These are phyloP conservation scores for Leptographium procerum DNA, from an alignment of 2,329 filamentous ascomycete species.

Conservation along the genomic window DNA sequence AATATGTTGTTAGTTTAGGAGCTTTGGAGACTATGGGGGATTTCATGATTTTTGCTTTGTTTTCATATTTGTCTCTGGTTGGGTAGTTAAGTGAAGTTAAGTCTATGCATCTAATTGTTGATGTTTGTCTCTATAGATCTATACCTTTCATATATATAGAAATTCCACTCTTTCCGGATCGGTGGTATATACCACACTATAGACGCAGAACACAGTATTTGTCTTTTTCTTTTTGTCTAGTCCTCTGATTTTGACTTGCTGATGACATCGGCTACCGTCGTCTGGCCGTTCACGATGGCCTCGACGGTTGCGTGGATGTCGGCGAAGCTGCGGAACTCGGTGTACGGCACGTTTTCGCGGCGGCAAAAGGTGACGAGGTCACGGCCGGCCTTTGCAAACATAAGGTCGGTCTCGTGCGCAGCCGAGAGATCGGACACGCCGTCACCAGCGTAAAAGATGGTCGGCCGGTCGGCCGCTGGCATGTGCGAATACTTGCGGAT, in stretches of 20 bases:
- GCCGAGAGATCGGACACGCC: constrained; percentile 88
- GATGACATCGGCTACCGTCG: constrained; percentile 9
- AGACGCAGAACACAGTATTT: neutral
- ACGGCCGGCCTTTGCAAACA: constrained; percentile 87
- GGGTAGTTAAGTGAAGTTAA: no score
- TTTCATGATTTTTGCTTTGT: no score
- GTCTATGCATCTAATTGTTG: neutral
- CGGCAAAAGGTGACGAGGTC: constrained; percentile 15
- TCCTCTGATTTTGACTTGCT: neutral
- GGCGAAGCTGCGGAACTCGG: constrained; percentile 49
- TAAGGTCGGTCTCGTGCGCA: constrained; percentile 79
- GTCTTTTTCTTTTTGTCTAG: neutral
- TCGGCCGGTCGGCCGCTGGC: constrained; percentile 56
- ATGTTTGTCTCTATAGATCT: neutral
- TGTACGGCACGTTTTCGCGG: constrained; percentile 35
- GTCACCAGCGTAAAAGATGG: constrained; percentile 89
- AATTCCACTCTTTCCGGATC: neutral
- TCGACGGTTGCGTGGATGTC: constrained; percentile 12
- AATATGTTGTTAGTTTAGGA: no score
- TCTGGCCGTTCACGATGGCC: constrained; percentile 13
- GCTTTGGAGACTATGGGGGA: no score
- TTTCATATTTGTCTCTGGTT: no score
- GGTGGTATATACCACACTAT: neutral
- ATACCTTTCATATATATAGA: neutral
- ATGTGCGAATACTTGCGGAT: constrained; percentile 77